Evolutionary conservation across 192 early-diverging fungal genomes (phyloP).

Genomic region (Backusella liffmaniae): DNA sequence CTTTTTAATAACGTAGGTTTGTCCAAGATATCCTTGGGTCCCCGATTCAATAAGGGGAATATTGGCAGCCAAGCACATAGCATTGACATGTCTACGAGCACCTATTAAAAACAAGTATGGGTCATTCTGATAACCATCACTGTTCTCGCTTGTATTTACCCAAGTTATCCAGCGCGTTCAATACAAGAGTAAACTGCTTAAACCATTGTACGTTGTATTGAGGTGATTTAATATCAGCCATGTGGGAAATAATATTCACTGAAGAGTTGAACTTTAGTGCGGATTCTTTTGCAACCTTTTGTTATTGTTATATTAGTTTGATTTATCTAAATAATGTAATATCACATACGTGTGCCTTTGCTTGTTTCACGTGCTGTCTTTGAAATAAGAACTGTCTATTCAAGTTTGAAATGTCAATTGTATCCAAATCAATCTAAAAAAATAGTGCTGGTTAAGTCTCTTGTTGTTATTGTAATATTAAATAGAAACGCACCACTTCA

Average conservation of each 20-base stretch:
- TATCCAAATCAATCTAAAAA: slow-evolving; percentile 90
- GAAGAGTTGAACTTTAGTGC: slow-evolving; percentile 85
- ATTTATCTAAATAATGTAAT: neutral
- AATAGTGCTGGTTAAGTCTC: neutral
- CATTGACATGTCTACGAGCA: slow-evolving; percentile 91
- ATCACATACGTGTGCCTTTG: slow-evolving; percentile 81
- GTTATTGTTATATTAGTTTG: neutral
- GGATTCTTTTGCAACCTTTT: slow-evolving; percentile 75
- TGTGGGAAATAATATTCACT: slow-evolving; percentile 70
- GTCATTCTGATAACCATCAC: no score
- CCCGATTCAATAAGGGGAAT: slow-evolving; percentile 96
- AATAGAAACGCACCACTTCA: slow-evolving; percentile 53
- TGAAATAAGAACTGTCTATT: slow-evolving; percentile 99
- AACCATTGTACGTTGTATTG: slow-evolving; percentile 90
- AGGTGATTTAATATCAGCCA: slow-evolving; percentile 87
- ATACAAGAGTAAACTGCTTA: slow-evolving; percentile 80
- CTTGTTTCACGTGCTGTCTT: slow-evolving; percentile 85
- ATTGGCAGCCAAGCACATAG: slow-evolving; percentile 90
- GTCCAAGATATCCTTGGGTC: slow-evolving; percentile 92
- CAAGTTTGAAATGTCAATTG: slow-evolving; percentile 97
- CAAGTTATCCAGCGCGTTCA: slow-evolving; percentile 97
- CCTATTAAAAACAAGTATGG: slow-evolving; percentile 47
- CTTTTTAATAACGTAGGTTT: slow-evolving; percentile 85
- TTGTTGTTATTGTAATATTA: neutral
- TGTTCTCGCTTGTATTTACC: slow-evolving; percentile 44